Evolutionary conservation across 441 rosid species (phyloP), one percentile per base, ranked within the genome.

Genomic region (Adansonia rubrostipa): DNA sequence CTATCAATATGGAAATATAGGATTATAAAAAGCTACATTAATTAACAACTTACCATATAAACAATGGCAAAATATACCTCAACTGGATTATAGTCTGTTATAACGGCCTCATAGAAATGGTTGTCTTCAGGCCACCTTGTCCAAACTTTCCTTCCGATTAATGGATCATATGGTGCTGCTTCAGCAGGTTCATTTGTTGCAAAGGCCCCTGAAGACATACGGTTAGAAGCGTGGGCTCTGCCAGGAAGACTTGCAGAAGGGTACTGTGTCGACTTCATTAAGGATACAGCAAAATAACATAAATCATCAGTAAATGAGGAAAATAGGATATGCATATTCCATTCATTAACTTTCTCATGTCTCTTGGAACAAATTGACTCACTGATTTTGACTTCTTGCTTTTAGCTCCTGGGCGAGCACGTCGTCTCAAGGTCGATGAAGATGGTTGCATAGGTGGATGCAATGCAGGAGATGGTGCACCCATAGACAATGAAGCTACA

Each of bases 111-210:
- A 73, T 96, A 96, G 81, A 90, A 96, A 82, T 88, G 84, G 79
- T 95, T 93, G 86, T 97, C 99, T 66, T 92, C 99, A 78, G 99
- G 99, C 99, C 99, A 97, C 85, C 89, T 89, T 53, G 98, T 95
- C 99, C 97, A 93, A 47, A 97, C 97, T 90, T 88, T 90, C 85
- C 83, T 91, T 78, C 97, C 98, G 71, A 97, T 84, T 80, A 93
- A 88, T 42, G 89, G 88, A 82, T 93, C 95, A 83, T 77, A 84
- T 19, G 88, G 79, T 78, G 90, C 88, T 9, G 89, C 83, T 75
- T 88, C 93, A 77, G 91, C 90, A 78, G 92, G 86, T 79, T 84
- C 93, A 86, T 89, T 90, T 47, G 89, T 74, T 60, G 82, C 76
- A 74, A 90, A 87, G 69, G 88, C 82, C 57, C 88, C 92, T 62